Percentiles rank a stretch among this genome's conserved stretches.
Evolutionary conservation across 768 basidiomycete genomes (phyloP).

Genomic region (Amanita pseudoporphyria): DNA sequence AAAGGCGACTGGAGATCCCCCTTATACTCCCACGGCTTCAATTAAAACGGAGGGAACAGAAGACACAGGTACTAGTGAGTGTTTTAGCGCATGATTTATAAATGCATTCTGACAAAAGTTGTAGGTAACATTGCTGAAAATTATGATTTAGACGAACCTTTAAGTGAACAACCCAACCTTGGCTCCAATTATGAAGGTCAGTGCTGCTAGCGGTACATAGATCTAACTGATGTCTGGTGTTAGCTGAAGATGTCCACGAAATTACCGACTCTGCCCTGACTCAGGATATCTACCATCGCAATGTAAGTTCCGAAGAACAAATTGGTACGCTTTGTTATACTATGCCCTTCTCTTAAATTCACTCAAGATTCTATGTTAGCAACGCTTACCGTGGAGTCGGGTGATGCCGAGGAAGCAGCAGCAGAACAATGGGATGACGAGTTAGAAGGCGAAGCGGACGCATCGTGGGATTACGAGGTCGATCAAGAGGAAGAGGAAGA

Average conservation of each 20-base stretch:
- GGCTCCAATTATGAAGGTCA: neutral
- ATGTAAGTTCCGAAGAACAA: neutral
- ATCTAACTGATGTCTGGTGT: neutral
- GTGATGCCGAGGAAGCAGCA: constrained; percentile 2
- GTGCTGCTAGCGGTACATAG: neutral
- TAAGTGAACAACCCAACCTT: neutral
- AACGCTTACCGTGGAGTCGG: constrained; percentile 1
- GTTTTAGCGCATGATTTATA: neutral
- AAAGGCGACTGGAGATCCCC: neutral
- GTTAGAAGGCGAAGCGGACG: constrained; percentile 34
- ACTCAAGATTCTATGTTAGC: constrained; percentile 11
- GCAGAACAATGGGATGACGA: constrained; percentile 11
- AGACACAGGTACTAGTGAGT: neutral
- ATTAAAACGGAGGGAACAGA: neutral
- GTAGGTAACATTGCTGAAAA: neutral
- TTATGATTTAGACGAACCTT: neutral
- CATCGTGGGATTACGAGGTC: constrained; percentile 26
- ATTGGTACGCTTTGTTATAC: neutral
- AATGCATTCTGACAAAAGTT: neutral
- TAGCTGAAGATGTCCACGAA: constrained; percentile 9
- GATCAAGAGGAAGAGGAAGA: constrained; percentile 24
- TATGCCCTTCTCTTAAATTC: neutral
- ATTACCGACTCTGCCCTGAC: neutral
- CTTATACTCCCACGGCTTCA: neutral
- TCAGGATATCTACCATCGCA: neutral